phyloP scores from a whole-genome alignment of 371 early-diverging fungal genomes.

The Apophysomyces ossiformis region DNA sequence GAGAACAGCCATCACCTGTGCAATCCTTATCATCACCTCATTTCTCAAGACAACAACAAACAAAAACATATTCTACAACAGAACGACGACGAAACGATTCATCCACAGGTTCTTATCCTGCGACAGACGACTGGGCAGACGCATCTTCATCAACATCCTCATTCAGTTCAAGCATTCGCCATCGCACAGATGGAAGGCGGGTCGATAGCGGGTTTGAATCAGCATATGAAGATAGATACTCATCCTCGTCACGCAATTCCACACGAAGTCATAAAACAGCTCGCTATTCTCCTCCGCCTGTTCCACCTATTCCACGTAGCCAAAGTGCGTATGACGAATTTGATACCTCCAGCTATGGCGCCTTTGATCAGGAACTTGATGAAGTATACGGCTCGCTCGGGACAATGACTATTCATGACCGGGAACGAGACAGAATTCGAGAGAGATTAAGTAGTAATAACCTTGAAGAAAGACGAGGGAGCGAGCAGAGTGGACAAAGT shows the following conservation, averaged over 20 bases:
- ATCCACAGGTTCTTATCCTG: conserved; percentile 23
- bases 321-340: conserved; percentile 13
- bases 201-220: conserved; percentile 54
- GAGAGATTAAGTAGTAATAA: conserved; percentile 18
- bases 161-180: conserved; percentile 27
- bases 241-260: conserved; percentile 26
- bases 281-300: conserved; percentile 38
- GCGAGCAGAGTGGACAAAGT: conserved; percentile 12
- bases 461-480: conserved; percentile 9
- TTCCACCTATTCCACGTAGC: conserved; percentile 36
- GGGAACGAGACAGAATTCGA: conserved; percentile 20
- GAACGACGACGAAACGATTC: conserved; percentile 35
- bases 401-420: conserved; percentile 23
- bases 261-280: conserved; percentile 22
- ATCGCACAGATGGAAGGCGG: conserved; percentile 34
- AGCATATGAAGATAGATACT: conserved; percentile 39
- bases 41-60: conserved; percentile 13
- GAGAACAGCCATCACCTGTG: conserved; percentile 17
- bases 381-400: conserved; percentile 39
- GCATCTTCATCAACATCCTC: conserved; percentile 29
- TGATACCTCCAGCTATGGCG: conserved; percentile 26
- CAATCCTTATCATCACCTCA: conserved; percentile 4
- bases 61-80: conserved; percentile 14
- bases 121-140: conserved; percentile 33
- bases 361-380: conserved; percentile 39